Evolutionary conservation across 306 rosid genomes (phyloP).

Genomic region (Chamaecrista fasciculata): DNA sequence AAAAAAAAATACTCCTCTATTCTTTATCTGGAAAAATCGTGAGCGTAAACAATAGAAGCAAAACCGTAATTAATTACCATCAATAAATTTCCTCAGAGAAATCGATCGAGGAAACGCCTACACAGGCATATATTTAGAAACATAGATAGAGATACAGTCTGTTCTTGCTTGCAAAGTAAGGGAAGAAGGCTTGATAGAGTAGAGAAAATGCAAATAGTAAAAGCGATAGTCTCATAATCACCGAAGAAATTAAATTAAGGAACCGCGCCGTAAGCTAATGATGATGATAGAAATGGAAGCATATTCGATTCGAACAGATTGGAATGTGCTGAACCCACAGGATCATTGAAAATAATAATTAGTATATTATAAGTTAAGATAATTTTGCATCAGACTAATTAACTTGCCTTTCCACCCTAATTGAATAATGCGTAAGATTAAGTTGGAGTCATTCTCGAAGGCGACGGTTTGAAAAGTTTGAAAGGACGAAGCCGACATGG

Average conservation of each 20-base stretch:
- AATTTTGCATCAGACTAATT: neutral
- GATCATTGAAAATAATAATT: neutral
- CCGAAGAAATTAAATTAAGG: neutral
- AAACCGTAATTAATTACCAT: neutral
- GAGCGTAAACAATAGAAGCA: neutral
- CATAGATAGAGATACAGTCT: neutral
- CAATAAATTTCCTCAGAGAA: neutral
- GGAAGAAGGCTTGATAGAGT: neutral
- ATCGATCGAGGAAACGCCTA: neutral
- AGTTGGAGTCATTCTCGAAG: neutral
- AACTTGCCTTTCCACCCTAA: neutral
- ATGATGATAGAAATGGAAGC: conserved; percentile 23
- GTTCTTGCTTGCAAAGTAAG: neutral
- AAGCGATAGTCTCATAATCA: neutral
- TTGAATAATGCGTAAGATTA: neutral
- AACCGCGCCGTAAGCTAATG: conserved; percentile 21
- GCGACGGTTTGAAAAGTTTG: neutral
- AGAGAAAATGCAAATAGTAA: neutral
- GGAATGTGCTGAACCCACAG: conserved; percentile 36
- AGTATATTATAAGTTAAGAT: neutral
- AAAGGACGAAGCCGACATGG: neutral
- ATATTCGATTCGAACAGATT: conserved; percentile 43
- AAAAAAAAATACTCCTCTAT: neutral
- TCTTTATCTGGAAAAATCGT: neutral
- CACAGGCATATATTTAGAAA: too few species aligned